Base-by-base conservation (phyloP, 352 stramenopile species). In the Pythium folliculosum region DNA sequence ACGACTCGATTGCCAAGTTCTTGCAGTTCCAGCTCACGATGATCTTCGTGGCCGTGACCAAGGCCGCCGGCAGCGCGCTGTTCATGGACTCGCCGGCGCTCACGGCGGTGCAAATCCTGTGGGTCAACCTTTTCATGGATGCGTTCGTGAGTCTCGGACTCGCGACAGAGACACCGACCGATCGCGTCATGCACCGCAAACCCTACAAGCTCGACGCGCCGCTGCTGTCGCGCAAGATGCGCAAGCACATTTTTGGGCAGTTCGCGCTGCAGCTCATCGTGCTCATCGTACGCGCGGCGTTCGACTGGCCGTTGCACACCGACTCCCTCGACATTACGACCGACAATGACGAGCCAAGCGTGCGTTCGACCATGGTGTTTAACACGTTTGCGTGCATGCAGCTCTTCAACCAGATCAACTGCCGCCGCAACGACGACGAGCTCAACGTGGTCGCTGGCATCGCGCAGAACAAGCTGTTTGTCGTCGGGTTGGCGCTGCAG, bases 51-150 rank as follows among this genome's bases (percentile, higher is more conserved):
- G 97, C 95, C 4, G 89, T 99, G 45, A 86, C 77, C 25, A 79
- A 98, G 23, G 95, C 95, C 3, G 97, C 98, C 65, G 49, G 99
- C 22, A 90, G 90, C 7, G 92, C 95, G 19, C 72, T 91, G 8
- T 80, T 89, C 21, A 58, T 91, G 0, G 79, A 91, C 60, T 78
- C 90, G 60, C 92, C 86, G n/a, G 95, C 96, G 2, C 78, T 99
- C 16, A 97, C 91, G 45, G 94, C 97, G 9, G 91, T 99, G 8
- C 97, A 99, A 76, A 92, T 99, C 83, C 80, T 99, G 0, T 99
- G 97, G 97, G 95, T 99, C 49, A 99, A 99, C 71, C 80, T 99
- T 19, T 99, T 99, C 73, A 99, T 99, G 96, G 97, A 99, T 73
- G 98, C 95, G 8, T 97, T 99, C 69, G 96, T 95, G 21, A 97